Percentiles rank a stretch among this genome's conserved stretches.
These are phyloP conservation scores for Kazachstania bromeliacearum DNA, from an alignment of 805 yeast species.

Conservation along the genomic window DNA sequence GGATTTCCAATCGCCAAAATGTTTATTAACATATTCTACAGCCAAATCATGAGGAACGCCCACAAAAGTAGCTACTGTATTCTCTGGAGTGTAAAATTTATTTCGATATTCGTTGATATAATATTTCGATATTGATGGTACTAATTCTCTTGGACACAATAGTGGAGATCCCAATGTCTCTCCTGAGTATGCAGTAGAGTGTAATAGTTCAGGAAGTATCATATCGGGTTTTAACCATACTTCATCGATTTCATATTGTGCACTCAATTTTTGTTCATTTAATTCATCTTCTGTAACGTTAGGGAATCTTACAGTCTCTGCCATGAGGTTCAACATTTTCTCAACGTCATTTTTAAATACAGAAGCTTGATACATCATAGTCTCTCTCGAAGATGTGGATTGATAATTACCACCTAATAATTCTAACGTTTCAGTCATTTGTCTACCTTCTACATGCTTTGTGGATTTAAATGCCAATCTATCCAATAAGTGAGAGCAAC, in stretches of 20 bases:
- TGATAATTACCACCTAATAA: conserved; percentile 87
- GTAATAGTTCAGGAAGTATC: conserved; percentile 82
- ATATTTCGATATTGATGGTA: conserved; percentile 44
- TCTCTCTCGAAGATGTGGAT: conserved; percentile 86
- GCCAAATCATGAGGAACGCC: conserved; percentile 74
- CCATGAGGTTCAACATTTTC: conserved; percentile 62
- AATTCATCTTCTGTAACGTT: conserved; percentile 58
- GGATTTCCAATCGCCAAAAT: conserved; percentile 53
- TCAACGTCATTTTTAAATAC: conserved; percentile 82
- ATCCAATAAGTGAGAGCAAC: conserved; percentile 77
- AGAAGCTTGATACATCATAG: conserved; percentile 88
- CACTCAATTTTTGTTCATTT: conserved; percentile 60
- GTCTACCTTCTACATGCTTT: conserved; percentile 43
- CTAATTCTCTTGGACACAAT: conserved; percentile 64
- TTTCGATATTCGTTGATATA: conserved; percentile 53
- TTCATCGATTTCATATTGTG: conserved; percentile 75
- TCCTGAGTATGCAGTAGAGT: conserved; percentile 64
- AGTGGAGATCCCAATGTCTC: conserved; percentile 81
- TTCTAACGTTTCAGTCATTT: conserved; percentile 69
- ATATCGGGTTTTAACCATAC: conserved; percentile 76
- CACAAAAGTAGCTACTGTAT: conserved; percentile 75
- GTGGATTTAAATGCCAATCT: conserved; percentile 79
- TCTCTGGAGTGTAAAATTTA: conserved; percentile 65
- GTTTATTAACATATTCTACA: conserved; percentile 46
- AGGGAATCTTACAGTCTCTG: conserved; percentile 74